Conservation (phyloP, 306 rosid genomes). For the Prunus davidiana region DNA sequence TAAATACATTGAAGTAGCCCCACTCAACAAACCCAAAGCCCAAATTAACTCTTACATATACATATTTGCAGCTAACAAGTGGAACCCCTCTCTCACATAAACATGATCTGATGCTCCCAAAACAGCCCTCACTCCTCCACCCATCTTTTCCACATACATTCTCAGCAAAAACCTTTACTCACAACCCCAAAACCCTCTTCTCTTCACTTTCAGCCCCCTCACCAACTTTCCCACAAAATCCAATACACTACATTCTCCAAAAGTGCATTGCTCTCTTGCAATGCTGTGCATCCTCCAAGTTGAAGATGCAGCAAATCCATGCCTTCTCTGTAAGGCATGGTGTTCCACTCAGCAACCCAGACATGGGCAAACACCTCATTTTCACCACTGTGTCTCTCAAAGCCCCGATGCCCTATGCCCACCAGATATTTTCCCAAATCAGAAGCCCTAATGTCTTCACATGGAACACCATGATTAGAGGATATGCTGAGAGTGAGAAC, state of each 20-base stretch:
- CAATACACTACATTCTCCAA: background rate
- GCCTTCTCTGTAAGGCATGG: constrained; percentile 45
- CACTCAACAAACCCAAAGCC: too few species aligned
- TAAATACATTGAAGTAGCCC: too few species aligned
- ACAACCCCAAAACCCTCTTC: background rate
- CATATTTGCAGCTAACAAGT: too few species aligned
- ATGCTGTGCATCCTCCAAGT: constrained; percentile 28
- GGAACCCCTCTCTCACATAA: background rate
- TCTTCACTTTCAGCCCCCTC: background rate
- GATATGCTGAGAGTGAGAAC: constrained; percentile 37
- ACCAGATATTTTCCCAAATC: constrained; percentile 28
- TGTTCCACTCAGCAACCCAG: constrained; percentile 23
- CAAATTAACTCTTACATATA: too few species aligned
- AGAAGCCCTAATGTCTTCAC: constrained; percentile 34
- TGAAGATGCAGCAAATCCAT: constrained; percentile 38
- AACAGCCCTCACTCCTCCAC: constrained; percentile 2
- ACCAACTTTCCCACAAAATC: constrained; percentile 1
- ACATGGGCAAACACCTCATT: constrained; percentile 41
- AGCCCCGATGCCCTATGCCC: constrained; percentile 31
- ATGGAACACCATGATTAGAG: constrained; percentile 47
- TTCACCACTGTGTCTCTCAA: constrained; percentile 37
- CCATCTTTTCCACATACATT: background rate
- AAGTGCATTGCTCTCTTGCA: constrained; percentile 39
- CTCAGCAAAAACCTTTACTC: background rate
- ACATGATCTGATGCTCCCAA: constrained; percentile 28